These are phyloP conservation scores for Lichina pygmaea DNA, from an alignment of 495 filamentous ascomycete genomes.

Conservation along the genomic window DNA sequence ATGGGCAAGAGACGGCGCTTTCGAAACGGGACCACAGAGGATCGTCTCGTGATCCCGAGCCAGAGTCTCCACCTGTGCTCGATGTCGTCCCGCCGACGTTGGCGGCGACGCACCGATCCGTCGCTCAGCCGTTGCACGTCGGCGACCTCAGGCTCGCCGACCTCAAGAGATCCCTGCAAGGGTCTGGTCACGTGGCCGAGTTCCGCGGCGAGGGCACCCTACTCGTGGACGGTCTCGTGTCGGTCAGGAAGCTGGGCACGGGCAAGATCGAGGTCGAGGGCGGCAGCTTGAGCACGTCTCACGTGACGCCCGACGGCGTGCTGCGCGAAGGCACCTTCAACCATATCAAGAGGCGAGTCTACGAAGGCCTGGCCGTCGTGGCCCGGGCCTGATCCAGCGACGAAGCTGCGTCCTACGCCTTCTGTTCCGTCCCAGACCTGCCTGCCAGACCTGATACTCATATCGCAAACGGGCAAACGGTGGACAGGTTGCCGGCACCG, in stretches of 20 bases:
- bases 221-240: slow-evolving; percentile 63
- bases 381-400: slow-evolving; percentile 18
- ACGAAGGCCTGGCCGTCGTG: slow-evolving; percentile 60
- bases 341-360: slow-evolving; percentile 55
- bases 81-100: slow-evolving; percentile 55
- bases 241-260: slow-evolving; percentile 65
- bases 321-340: slow-evolving; percentile 31
- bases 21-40: slow-evolving; percentile 2
- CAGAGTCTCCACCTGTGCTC: slow-evolving; percentile 27
- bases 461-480: too few relatives aligned
- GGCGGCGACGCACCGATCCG: slow-evolving; percentile 45
- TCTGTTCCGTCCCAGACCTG: too few relatives aligned
- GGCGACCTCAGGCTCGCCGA: slow-evolving; percentile 81
- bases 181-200: slow-evolving; percentile 63
- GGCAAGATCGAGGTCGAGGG: slow-evolving; percentile 75
- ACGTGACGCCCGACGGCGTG: neutral
- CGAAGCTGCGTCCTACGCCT: too few relatives aligned
- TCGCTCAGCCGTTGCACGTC: slow-evolving; percentile 76
- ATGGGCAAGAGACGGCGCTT: slow-evolving; percentile 1
- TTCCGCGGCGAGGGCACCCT: slow-evolving; percentile 84
- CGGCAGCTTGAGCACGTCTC: neutral
- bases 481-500: too few relatives aligned
- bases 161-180: slow-evolving; percentile 56
- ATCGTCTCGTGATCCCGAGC: neutral
- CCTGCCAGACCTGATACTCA: too few relatives aligned